These are phyloP conservation scores for Phytophthora colocasiae DNA, from an alignment of 352 stramenopile genomes.

Conservation along the genomic window DNA sequence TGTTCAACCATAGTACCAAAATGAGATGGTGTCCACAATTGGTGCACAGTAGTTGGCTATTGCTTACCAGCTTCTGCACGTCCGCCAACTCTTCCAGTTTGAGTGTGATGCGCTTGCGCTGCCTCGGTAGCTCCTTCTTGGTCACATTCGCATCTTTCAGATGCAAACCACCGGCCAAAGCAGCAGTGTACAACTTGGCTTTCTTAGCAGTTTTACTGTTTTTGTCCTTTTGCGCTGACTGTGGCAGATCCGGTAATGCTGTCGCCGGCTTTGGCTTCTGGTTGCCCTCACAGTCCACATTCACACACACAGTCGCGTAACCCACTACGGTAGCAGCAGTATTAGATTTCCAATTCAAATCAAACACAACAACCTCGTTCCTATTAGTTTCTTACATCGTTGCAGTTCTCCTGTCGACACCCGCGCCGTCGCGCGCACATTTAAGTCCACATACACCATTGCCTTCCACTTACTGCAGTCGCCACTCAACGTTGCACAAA, in stretches of 20 bases:
- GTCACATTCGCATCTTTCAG: constrained; percentile 31
- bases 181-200: constrained; percentile 65
- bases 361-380: not conserved
- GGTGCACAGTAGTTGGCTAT: not conserved
- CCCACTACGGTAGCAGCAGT: constrained; percentile 52
- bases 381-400: constrained; percentile 48
- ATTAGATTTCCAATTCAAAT: not conserved
- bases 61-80: constrained; percentile 64
- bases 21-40: not conserved
- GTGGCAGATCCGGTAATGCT: constrained; percentile 40
- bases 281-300: constrained; percentile 57
- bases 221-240: constrained; percentile 41
- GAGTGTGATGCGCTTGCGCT: constrained; percentile 79
- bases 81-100: constrained; percentile 77
- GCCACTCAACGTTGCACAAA: too few relatives aligned
- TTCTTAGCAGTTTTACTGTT: constrained; percentile 63
- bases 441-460: constrained; percentile 74
- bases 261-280: constrained; percentile 63
- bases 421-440: constrained; percentile 58
- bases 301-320: constrained; percentile 68
- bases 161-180: constrained; percentile 48
- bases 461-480: not conserved
- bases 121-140: constrained; percentile 46
- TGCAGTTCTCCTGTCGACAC: constrained; percentile 68
- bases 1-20: constrained; percentile 21